phyloP scores from a whole-genome alignment of 306 rosid species.

The Rosa chinensis region DNA sequence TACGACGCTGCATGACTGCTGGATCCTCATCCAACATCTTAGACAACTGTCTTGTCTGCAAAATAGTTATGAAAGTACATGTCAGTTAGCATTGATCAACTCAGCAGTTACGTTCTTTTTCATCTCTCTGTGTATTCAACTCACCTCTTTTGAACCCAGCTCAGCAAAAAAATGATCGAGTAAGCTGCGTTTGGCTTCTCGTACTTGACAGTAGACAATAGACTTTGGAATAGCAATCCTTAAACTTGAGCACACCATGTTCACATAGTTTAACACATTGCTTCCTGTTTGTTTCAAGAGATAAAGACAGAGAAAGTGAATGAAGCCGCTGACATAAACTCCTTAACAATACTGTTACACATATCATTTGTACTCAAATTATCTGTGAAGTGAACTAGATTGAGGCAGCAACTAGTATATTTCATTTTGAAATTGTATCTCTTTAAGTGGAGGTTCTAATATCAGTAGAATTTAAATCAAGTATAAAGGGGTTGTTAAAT shows the following conservation, averaged over 20 bases:
- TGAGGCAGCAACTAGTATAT: not conserved
- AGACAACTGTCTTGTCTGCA: conserved; percentile 36
- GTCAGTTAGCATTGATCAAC: not conserved
- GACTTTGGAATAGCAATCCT: conserved; percentile 46
- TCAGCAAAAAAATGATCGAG: conserved; percentile 46
- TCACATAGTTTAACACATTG: conserved; percentile 42
- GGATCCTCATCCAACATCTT: conserved; percentile 45
- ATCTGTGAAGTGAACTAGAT: not conserved
- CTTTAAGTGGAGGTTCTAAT: not conserved
- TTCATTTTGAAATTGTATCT: not conserved
- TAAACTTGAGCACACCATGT: conserved; percentile 37
- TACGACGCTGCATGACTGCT: conserved; percentile 45
- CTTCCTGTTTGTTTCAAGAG: conserved; percentile 31
- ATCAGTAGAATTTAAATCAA: not conserved
- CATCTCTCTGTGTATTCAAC: not conserved
- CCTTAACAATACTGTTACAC: not conserved
- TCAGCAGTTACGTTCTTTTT: not conserved
- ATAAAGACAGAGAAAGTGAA: not conserved
- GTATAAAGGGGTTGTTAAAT: not conserved
- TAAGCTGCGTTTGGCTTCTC: conserved; percentile 50
- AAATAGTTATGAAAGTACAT: not conserved
- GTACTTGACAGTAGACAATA: conserved; percentile 44
- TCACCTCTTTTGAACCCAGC: conserved; percentile 41
- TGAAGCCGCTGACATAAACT: not conserved
- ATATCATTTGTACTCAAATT: too few relatives aligned